Evolutionary conservation across 1,284 basidiomycete species (phyloP).

Genomic region (Puccinia polysora): DNA sequence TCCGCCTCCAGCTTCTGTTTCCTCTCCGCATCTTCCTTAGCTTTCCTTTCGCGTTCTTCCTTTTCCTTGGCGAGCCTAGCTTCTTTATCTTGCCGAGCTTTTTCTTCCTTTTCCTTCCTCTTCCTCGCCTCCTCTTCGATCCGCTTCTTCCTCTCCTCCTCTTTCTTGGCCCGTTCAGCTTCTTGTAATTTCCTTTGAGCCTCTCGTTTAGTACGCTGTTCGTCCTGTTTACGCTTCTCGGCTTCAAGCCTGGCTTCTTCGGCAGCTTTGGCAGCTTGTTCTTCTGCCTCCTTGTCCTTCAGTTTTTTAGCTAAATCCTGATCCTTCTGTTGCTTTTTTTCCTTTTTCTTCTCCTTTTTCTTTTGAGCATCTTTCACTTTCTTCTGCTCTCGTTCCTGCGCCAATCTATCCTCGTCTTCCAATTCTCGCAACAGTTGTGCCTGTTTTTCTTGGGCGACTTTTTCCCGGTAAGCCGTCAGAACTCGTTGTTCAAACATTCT

Average conservation of each 20-base stretch:
- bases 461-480: constrained; percentile 82
- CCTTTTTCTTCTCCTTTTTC: constrained; percentile 97
- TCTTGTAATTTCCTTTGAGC: constrained; percentile 68
- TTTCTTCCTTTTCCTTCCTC: constrained; percentile 66
- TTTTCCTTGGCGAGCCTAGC: constrained; percentile 55
- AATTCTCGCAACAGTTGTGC: constrained; percentile 78
- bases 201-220: constrained; percentile 68
- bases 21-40: constrained; percentile 49
- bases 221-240: constrained; percentile 63
- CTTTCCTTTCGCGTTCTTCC: constrained; percentile 64
- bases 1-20: constrained; percentile 54
- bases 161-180: constrained; percentile 63
- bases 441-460: constrained; percentile 84
- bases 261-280: constrained; percentile 70
- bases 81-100: constrained; percentile 60
- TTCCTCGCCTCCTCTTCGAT: constrained; percentile 60
- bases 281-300: constrained; percentile 69
- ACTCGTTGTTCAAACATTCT: constrained; percentile 99
- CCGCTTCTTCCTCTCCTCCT: constrained; percentile 57
- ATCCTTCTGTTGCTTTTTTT: constrained; percentile 77
- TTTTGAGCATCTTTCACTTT: constrained; percentile 94
- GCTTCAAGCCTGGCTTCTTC: constrained; percentile 55
- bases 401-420: constrained; percentile 76
- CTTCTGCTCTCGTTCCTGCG: constrained; percentile 81
- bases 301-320: constrained; percentile 73